Base-by-base conservation (phyloP, 139 green algal genomes). In the Tetradesmus obliquus region DNA sequence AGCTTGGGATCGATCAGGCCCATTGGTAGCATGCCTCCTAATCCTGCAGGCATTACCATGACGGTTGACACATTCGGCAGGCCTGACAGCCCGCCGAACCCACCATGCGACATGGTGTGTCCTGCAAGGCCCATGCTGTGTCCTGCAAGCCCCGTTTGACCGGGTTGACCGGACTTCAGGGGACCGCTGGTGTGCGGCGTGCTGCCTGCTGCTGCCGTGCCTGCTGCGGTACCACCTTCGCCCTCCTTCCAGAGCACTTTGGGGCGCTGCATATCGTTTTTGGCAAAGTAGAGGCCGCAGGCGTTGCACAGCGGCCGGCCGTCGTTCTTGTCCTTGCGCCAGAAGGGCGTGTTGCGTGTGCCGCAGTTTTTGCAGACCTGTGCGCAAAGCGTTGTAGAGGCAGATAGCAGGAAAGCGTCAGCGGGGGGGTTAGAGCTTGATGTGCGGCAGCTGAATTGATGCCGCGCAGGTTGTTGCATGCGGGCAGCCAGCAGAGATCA, bases 361-460 rank as follows among this genome's bases (percentile, higher is more conserved):
- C 95, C 94, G 91, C 98, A 99, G 95, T 99, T 99, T 83, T 96
- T 97, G 96, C 98, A 99, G 7, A 97, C 93, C 96, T 99, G 90
- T 32, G 60, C n/a, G 19, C 51, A 20, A 76, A 17, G 9, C 4
- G 83, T 54, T 74, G 83, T 76, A 7, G 83, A 45, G 5, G 55
- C 83, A 20, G 62, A 9, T 74, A n/a, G 24, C 62, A 32, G 45
- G 60, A 90, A 2, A 20, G 85, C 10, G 53, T 2, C 32, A 7
- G 57, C n/a, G 55, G 4, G 55, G 54, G 10, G 55, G 55, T 17
- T 5, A 55, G 54, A 53, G 54, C n/a, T n/a, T n/a, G n/a, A n/a
- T n/a, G 32, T 45, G 32, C 32, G 32, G 32, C 32, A 45, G 32
- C 32, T 1, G n/a, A n/a, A n/a, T n/a, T n/a, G 32, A 45, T 45